Evolutionary conservation across 2,329 filamentous ascomycete genomes (phyloP).

Genomic region (Curvularia hawaiiensis): DNA sequence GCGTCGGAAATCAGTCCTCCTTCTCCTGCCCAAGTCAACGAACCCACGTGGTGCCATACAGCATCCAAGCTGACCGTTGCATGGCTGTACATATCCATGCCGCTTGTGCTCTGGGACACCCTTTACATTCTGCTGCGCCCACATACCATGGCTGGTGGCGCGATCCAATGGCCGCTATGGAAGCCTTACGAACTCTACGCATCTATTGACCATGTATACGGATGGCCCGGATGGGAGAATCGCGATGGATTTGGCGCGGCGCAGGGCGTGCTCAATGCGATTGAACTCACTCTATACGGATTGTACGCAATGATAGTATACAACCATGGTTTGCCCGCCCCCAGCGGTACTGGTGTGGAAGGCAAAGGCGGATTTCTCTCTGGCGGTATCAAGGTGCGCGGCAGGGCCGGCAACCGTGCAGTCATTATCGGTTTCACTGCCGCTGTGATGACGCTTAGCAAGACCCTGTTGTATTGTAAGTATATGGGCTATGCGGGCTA

Average conservation of each 20-base stretch:
- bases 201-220: conserved; percentile 80
- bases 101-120: conserved; percentile 81
- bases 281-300: conserved; percentile 70
- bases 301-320: conserved; percentile 64
- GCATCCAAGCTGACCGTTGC: conserved; percentile 64
- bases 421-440: conserved; percentile 64
- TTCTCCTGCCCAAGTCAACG: conserved; percentile 27
- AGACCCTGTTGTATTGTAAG: conserved; percentile 71
- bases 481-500: conserved; percentile 17
- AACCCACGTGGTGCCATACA: conserved; percentile 60
- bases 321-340: conserved; percentile 42
- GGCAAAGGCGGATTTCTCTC: conserved; percentile 52
- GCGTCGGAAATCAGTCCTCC: conserved; percentile 21
- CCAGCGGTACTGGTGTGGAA: conserved; percentile 49
- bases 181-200: conserved; percentile 81
- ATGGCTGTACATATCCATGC: conserved; percentile 77
- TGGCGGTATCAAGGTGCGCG: conserved; percentile 58
- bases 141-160: conserved; percentile 79
- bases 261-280: conserved; percentile 70
- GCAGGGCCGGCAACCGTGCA: conserved; percentile 59
- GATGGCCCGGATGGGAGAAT: conserved; percentile 69
- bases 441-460: conserved; percentile 68
- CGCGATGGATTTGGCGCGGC: conserved; percentile 77
- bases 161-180: conserved; percentile 73
- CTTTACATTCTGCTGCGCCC: conserved; percentile 80